phyloP scores from a whole-genome alignment of 208 protist species.

The Angomonas deanei region DNA sequence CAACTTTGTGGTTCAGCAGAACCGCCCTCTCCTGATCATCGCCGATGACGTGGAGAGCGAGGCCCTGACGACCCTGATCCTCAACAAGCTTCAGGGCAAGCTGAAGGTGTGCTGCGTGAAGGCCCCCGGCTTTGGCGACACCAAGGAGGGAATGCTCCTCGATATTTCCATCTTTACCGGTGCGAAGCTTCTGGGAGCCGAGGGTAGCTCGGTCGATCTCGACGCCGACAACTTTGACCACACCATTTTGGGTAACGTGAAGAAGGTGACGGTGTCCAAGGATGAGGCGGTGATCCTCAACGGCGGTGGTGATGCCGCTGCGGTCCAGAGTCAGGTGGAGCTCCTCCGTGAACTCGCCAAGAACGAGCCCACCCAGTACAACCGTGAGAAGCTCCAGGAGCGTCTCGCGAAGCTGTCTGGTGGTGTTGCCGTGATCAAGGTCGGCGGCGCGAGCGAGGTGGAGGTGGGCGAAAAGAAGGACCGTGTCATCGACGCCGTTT shows the following conservation, averaged over 20 bases:
- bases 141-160: conserved; percentile 96
- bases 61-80: conserved; percentile 88
- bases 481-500: conserved; percentile 98
- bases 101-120: conserved; percentile 93
- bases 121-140: conserved; percentile 99
- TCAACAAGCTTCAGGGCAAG: conserved; percentile 86
- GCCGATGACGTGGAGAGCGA: conserved; percentile 98
- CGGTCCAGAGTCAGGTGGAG: conserved; percentile 91
- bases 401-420: conserved; percentile 97
- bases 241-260: conserved; percentile 61
- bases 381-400: conserved; percentile 97
- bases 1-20: conserved; percentile 77
- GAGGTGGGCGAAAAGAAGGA: conserved; percentile 99
- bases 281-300: conserved; percentile 98
- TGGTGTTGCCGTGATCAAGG: conserved; percentile 95
- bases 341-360: conserved; percentile 87
- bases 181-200: conserved; percentile 85
- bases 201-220: conserved; percentile 89
- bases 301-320: conserved; percentile 87
- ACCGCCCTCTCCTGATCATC: conserved; percentile 97
- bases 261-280: conserved; percentile 92
- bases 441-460: conserved; percentile 97
- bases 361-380: conserved; percentile 91
- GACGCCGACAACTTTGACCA: conserved; percentile 67
- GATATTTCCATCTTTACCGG: conserved; percentile 99